Base-by-base conservation (phyloP, 129 eudicot species). In the Erigeron canadensis region DNA sequence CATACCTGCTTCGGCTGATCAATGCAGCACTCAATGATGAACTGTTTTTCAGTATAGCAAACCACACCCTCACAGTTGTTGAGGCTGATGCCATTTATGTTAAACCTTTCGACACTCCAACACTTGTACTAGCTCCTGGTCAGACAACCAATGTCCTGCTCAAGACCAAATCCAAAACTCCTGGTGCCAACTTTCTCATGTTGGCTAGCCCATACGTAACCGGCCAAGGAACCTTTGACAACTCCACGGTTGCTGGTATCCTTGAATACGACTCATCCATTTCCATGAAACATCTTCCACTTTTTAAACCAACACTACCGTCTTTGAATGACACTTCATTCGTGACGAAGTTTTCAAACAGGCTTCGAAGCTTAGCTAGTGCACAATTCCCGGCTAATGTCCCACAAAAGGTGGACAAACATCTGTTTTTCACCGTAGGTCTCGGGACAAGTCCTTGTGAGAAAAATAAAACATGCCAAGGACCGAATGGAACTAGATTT, bases 121-220 rank as follows among this genome's bases (percentile, higher is more conserved):
- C 83, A 15, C 38, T 84, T 63, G 39, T 87, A 0, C 64, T 87
- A 9, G 50, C 85, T 22, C 89, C 94, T 0, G 94, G 94, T 54
- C 94, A 87, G 69, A 87, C 94, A 53, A 73, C 87, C 39, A 84
- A 87, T 38, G 84, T 82, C 34, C 85, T 87, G 40, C 84, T 87
- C 37, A 82, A 77, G 37, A 84, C 94, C n/a, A 77, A 51, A 44
- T 21, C 84, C 0, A n/a, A 62, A 16, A 77, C 60, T 42, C 94
- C 94, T 0, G 51, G 70, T 42, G 85, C 89, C 78, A 71, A 55
- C 44, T 42, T 77, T 78, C 11, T 46, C 8, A 46, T 70, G 70
- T 22, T 17, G 48, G 70, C 68, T 58, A 23, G 65, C 50, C 37
- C 70, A n/a, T 43, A 79, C 72, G 38, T 61, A 17, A 76, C 81